These are phyloP conservation scores for Citrus reticulata DNA, from an alignment of 345 rosid species.

Conservation along the genomic window DNA sequence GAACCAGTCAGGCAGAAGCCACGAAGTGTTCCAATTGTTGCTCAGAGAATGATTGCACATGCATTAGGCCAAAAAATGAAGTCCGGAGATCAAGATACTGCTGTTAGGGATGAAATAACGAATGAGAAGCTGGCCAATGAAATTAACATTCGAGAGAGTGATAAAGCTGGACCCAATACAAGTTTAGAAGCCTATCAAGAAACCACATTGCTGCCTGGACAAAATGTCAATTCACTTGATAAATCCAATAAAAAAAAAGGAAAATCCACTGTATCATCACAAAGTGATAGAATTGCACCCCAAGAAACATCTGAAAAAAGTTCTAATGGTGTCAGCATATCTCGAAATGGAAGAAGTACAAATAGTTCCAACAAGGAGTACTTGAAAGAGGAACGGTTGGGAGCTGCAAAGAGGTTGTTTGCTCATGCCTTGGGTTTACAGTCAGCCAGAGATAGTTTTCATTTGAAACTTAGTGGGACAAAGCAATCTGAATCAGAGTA, in stretches of 20 bases:
- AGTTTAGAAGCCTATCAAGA: conserved; percentile 16
- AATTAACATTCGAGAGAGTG: conserved; percentile 12
- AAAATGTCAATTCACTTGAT: not conserved
- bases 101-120: conserved; percentile 14
- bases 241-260: conserved; percentile 17
- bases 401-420: conserved; percentile 69
- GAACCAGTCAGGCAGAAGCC: conserved; percentile 44
- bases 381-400: conserved; percentile 46
- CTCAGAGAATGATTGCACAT: conserved; percentile 76
- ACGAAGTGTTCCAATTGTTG: conserved; percentile 45
- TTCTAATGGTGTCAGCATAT: conserved; percentile 3
- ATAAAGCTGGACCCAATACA: conserved; percentile 17
- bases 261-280: conserved; percentile 8
- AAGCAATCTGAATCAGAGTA: conserved; percentile 21
- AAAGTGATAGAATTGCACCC: conserved; percentile 18
- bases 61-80: conserved; percentile 56
- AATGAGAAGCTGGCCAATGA: conserved; percentile 13
- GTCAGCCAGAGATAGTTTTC: conserved; percentile 25
- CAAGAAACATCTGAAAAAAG: conserved; percentile 20
- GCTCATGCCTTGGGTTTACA: conserved; percentile 59
- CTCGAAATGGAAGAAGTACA: conserved; percentile 19
- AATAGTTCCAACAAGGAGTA: conserved; percentile 28
- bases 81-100: conserved; percentile 9
- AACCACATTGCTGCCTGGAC: not conserved
- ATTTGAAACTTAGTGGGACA: conserved; percentile 20